Conservation (phyloP, 306 rosid species). For the Malus domestica region DNA sequence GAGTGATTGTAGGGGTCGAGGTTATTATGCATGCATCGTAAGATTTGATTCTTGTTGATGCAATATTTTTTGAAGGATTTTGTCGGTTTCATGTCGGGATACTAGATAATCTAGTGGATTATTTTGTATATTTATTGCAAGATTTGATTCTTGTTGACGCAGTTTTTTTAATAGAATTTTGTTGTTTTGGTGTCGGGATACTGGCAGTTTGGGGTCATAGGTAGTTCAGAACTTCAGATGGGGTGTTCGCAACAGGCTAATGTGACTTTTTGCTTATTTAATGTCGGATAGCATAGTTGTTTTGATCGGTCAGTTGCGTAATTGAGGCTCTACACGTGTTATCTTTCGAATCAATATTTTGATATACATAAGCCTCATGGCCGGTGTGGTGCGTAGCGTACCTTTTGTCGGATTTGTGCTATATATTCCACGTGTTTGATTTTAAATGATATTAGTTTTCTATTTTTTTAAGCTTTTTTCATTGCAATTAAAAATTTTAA, state of each 20-base stretch:
- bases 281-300: not conserved
- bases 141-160: slow-evolving; percentile 6
- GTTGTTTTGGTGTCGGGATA: slow-evolving; percentile 7
- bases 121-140: not conserved
- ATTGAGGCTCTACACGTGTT: not conserved
- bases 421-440: slow-evolving; percentile 3
- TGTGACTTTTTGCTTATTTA: slow-evolving; percentile 4
- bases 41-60: slow-evolving; percentile 8
- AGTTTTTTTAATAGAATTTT: not conserved
- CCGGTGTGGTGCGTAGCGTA: not conserved
- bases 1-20: not conserved
- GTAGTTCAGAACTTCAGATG: not conserved
- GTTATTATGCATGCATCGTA: slow-evolving; percentile 17
- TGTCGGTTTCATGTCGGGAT: slow-evolving; percentile 9
- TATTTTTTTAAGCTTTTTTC: not conserved
- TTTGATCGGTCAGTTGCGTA: not conserved
- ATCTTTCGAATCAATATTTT: slow-evolving; percentile 2
- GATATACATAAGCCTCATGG: not conserved
- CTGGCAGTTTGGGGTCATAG: slow-evolving; percentile 4
- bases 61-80: not conserved
- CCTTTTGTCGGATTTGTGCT: slow-evolving; percentile 11
- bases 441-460: not conserved
- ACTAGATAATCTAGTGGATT: slow-evolving; percentile 2
- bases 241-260: not conserved
- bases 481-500: not conserved